These are phyloP conservation scores for Ogataea corticis DNA, from an alignment of 805 yeast species.

Conservation along the genomic window DNA sequence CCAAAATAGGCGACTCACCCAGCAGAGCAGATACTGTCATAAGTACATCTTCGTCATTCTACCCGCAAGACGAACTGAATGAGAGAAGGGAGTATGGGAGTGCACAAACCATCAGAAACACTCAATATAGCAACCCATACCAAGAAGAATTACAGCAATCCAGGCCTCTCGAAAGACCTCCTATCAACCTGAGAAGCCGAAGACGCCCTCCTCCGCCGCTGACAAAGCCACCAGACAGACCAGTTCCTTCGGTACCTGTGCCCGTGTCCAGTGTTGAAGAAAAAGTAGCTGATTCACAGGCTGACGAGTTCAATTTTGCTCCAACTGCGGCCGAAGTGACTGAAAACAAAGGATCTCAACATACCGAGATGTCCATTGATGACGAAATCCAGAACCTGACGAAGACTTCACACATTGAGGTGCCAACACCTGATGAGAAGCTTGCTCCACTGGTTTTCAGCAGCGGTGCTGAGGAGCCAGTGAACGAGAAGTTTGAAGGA, in stretches of 20 bases:
- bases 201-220: slow-evolving; percentile 20
- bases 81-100: not conserved
- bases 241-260: not conserved
- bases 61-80: slow-evolving; percentile 6
- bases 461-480: not conserved
- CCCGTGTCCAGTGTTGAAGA: too few relatives aligned
- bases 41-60: slow-evolving; percentile 17
- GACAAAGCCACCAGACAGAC: not conserved
- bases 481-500: slow-evolving; percentile 3
- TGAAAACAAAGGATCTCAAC: not conserved
- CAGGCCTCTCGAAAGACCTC: slow-evolving; percentile 18
- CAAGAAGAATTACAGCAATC: not conserved
- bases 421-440: slow-evolving; percentile 1
- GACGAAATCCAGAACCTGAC: slow-evolving; percentile 11
- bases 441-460: not conserved
- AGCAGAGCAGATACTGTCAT: slow-evolving; percentile 8
- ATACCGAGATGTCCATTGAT: slow-evolving; percentile 4
- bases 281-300: too few relatives aligned
- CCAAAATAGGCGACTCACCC: not conserved
- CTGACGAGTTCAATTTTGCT: not conserved
- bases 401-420: not conserved
- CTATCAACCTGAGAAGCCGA: slow-evolving; percentile 16
- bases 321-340: not conserved
- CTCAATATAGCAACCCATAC: slow-evolving; percentile 8
- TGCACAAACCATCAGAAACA: not conserved